A percentile compares a stretch with the other conserved stretches of the same genome.
These are phyloP conservation scores for Piper longum DNA, from an alignment of 164 flowering plant genomes.

Conservation along the genomic window DNA sequence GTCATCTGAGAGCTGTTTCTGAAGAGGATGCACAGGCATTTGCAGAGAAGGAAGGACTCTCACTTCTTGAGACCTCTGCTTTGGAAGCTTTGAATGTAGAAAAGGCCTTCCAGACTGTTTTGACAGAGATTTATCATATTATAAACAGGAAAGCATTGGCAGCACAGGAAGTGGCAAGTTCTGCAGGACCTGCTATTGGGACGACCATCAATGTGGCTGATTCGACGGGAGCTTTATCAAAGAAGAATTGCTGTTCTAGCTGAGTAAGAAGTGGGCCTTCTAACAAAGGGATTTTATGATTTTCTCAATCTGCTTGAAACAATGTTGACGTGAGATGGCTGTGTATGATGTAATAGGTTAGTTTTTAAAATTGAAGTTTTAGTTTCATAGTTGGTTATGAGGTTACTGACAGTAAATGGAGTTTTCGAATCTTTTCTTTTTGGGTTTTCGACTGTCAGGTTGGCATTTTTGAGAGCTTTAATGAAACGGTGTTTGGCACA, in stretches of 20 bases:
- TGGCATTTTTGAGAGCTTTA: too few species aligned
- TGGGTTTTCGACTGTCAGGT: too few species aligned
- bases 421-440: too few species aligned
- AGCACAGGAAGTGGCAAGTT: constrained; percentile 54
- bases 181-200: constrained; percentile 33
- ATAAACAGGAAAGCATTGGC: constrained; percentile 74
- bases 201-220: constrained; percentile 56
- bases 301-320: too few species aligned
- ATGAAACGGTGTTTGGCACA: too few species aligned
- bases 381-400: too few species aligned
- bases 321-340: too few species aligned
- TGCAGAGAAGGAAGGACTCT: constrained; percentile 74
- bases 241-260: constrained; percentile 47
- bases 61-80: constrained; percentile 83
- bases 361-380: too few species aligned
- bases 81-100: constrained; percentile 65
- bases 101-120: constrained; percentile 64
- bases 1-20: constrained; percentile 52
- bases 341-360: too few species aligned
- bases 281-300: neutral
- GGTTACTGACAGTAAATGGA: too few species aligned
- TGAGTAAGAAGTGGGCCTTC: constrained; percentile 5
- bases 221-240: constrained; percentile 19
- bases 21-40: constrained; percentile 42
- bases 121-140: constrained; percentile 67